Conservation (phyloP, 345 rosid species). For the Carallia pectinifolia region DNA sequence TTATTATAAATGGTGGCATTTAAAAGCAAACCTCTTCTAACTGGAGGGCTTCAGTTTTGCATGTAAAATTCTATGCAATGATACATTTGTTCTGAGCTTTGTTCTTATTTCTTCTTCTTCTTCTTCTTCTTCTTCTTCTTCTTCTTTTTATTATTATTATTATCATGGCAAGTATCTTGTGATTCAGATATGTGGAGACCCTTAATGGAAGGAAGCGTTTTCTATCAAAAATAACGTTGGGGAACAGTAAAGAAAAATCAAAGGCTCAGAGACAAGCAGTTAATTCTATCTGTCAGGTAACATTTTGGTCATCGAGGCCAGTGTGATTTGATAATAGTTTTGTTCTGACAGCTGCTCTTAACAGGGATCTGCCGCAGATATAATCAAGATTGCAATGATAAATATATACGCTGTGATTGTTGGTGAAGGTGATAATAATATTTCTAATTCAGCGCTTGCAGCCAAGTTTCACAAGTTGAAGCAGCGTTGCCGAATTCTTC, state of each 20-base stretch:
- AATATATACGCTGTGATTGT: conserved; percentile 57
- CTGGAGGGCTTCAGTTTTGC: background rate
- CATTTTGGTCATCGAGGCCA: conserved; percentile 4
- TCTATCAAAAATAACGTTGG: conserved; percentile 88
- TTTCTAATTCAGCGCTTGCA: conserved; percentile 38
- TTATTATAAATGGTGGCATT: background rate
- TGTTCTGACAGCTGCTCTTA: conserved; percentile 26
- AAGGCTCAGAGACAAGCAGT: conserved; percentile 98
- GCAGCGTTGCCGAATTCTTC: conserved; percentile 73
- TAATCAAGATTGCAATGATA: conserved; percentile 94
- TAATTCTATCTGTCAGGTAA: conserved; percentile 96
- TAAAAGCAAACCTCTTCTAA: background rate
- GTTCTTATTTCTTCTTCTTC: background rate
- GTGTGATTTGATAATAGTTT: background rate
- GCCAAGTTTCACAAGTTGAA: conserved; percentile 61
- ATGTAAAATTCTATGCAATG: background rate
- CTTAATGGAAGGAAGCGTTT: conserved; percentile 89
- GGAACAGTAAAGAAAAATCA: conserved; percentile 70
- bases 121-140: background rate
- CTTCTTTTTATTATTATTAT: background rate
- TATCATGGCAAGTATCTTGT: conserved; percentile 4
- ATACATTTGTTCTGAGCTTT: background rate
- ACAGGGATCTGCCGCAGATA: conserved; percentile 97
- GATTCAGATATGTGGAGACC: conserved; percentile 78
- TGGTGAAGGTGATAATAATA: conserved; percentile 42